Evolutionary conservation across 164 flowering plant genomes (phyloP).

Genomic region (Vitis labrusca): DNA sequence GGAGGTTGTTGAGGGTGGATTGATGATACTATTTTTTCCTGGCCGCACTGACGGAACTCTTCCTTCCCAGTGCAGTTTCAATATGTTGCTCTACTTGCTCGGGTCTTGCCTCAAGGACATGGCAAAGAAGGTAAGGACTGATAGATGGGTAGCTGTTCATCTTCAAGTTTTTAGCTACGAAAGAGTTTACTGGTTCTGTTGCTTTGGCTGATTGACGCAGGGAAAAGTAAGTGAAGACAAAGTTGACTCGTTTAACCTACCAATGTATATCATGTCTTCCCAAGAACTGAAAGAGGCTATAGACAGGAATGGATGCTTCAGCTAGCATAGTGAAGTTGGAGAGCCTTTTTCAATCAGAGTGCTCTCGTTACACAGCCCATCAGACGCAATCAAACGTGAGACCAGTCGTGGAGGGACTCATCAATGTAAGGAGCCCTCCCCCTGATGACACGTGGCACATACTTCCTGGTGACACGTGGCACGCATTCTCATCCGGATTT

Average conservation of each 20-base stretch:
- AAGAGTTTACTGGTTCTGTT: background rate
- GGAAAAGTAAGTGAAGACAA: slow-evolving; percentile 14
- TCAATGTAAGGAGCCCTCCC: background rate
- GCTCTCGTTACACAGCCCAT: background rate
- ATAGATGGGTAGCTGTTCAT: background rate
- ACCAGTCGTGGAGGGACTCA: slow-evolving; percentile 11
- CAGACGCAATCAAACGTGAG: background rate
- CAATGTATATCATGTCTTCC: slow-evolving; percentile 9
- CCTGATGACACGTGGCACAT: no score
- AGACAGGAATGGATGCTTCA: slow-evolving; percentile 18
- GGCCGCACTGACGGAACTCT: slow-evolving; percentile 16
- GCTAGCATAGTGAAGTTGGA: slow-evolving; percentile 12
- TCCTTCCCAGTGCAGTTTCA: background rate
- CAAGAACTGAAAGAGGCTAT: slow-evolving; percentile 14
- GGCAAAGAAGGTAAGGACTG: slow-evolving; percentile 12
- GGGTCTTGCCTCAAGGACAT: slow-evolving; percentile 18
- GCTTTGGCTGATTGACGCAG: background rate
- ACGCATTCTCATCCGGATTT: no score
- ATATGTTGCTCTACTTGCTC: background rate
- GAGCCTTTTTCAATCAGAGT: background rate
- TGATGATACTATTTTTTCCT: background rate
- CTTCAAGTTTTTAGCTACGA: background rate
- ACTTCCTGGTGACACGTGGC: no score
- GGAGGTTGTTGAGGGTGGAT: slow-evolving; percentile 20
- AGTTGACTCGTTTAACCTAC: slow-evolving; percentile 25